phyloP scores from a whole-genome alignment of 495 filamentous ascomycete species.

The Aspergillus egyptiacus region DNA sequence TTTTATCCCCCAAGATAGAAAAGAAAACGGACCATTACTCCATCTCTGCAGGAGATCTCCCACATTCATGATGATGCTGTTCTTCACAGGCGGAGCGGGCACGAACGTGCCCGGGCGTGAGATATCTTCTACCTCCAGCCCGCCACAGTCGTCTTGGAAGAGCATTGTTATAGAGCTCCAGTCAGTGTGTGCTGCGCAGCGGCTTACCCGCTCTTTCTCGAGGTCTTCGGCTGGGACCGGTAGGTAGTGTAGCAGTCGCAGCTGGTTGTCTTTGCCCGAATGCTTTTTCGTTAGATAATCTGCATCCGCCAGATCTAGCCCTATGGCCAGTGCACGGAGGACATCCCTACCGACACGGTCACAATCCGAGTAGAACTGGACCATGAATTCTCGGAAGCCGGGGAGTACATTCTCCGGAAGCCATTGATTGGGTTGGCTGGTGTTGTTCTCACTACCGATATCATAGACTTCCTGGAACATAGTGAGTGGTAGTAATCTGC shows the following conservation, averaged over 20 bases:
- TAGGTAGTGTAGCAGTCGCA: constrained; percentile 63
- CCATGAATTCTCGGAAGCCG: constrained; percentile 56
- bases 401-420: constrained; percentile 51
- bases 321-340: constrained; percentile 48
- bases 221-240: constrained; percentile 44
- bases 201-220: constrained; percentile 38
- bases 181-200: constrained; percentile 51
- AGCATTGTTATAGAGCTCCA: constrained; percentile 49
- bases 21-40: constrained; percentile 48
- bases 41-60: constrained; percentile 57
- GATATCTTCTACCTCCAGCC: constrained; percentile 52
- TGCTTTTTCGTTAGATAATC: constrained; percentile 49
- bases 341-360: constrained; percentile 39
- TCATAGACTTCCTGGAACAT: constrained; percentile 57
- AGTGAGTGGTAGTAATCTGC: not conserved
- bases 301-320: constrained; percentile 43
- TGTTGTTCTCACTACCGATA: constrained; percentile 53
- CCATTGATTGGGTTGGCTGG: constrained; percentile 59
- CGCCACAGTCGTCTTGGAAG: constrained; percentile 50
- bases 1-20: too few relatives aligned
- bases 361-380: constrained; percentile 51
- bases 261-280: constrained; percentile 54
- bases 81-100: constrained; percentile 43
- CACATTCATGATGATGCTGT: constrained; percentile 53
- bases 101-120: constrained; percentile 44